phyloP scores from a whole-genome alignment of 164 flowering plant genomes.

The Berberis thunbergii region DNA sequence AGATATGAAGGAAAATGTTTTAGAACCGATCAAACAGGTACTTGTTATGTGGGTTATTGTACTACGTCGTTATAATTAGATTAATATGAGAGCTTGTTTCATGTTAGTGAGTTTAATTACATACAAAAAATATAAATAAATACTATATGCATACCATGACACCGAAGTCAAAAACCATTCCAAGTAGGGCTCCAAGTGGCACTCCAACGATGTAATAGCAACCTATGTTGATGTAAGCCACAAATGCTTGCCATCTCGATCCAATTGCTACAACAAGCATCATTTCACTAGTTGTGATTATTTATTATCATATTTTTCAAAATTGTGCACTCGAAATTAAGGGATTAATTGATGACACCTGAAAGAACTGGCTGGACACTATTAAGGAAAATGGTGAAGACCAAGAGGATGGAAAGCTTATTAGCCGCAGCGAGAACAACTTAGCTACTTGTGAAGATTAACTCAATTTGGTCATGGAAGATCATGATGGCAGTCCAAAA shows the following conservation, averaged over 20 bases:
- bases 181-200: conserved; percentile 3
- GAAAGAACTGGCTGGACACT: conserved; percentile 20
- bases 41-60: too few relatives aligned
- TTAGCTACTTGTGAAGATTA: conserved; percentile 40
- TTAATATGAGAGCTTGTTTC: too few relatives aligned
- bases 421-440: conserved; percentile 33
- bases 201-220: conserved; percentile 6
- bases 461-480: conserved; percentile 31
- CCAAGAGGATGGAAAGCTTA: conserved; percentile 34
- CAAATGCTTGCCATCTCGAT: background rate
- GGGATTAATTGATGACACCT: background rate
- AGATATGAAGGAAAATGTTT: too few relatives aligned
- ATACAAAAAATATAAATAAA: too few relatives aligned
- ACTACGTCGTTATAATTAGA: too few relatives aligned
- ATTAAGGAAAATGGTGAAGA: conserved; percentile 45
- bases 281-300: background rate
- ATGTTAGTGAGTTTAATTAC: too few relatives aligned
- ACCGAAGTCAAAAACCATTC: background rate
- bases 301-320: background rate
- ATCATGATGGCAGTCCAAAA: conserved; percentile 40
- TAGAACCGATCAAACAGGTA: too few relatives aligned
- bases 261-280: background rate
- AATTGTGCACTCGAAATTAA: background rate
- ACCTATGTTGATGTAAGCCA: conserved; percentile 1
- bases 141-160: background rate